Conservation (phyloP, 1,139 yeast species). For the Blastobotrys capitulatus region DNA sequence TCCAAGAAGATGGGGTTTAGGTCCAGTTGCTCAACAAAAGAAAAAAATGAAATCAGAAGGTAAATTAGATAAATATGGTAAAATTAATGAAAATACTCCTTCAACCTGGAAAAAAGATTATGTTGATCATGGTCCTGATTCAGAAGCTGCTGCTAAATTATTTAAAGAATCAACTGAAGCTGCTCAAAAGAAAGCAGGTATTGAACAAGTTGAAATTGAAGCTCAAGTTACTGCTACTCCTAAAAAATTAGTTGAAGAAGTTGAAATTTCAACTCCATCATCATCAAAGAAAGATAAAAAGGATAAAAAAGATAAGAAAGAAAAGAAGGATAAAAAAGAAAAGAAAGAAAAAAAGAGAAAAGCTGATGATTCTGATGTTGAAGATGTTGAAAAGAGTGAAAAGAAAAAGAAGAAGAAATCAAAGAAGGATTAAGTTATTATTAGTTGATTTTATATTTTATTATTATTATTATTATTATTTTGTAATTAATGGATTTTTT, state of each 20-base stretch:
- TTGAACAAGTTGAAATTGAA: constrained; percentile 20
- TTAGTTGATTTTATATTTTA: constrained; percentile 12
- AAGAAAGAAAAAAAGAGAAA: constrained; percentile 63
- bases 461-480: not conserved
- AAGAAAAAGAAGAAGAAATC: constrained; percentile 27
- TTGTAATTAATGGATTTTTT: not conserved
- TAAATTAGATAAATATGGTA: constrained; percentile 92
- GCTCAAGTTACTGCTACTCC: constrained; percentile 40
- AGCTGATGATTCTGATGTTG: constrained; percentile 36
- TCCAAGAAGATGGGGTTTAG: constrained; percentile 99
- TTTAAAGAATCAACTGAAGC: constrained; percentile 28
- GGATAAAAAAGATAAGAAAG: constrained; percentile 51
- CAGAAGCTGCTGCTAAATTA: constrained; percentile 29
- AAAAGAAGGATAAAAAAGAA: constrained; percentile 56
- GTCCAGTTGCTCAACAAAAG: constrained; percentile 98
- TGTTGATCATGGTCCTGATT: constrained; percentile 56
- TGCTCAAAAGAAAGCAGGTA: constrained; percentile 27
- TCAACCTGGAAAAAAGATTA: constrained; percentile 85
- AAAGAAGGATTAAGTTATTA: not conserved
- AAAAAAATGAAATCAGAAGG: constrained; percentile 97
- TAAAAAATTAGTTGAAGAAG: constrained; percentile 40
- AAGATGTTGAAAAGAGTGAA: constrained; percentile 48
- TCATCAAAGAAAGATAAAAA: constrained; percentile 39
- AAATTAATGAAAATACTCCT: constrained; percentile 91
- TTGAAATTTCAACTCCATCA: constrained; percentile 28